Conservation (phyloP, 257 asterid genomes). For the Haberlea rhodopensis region DNA sequence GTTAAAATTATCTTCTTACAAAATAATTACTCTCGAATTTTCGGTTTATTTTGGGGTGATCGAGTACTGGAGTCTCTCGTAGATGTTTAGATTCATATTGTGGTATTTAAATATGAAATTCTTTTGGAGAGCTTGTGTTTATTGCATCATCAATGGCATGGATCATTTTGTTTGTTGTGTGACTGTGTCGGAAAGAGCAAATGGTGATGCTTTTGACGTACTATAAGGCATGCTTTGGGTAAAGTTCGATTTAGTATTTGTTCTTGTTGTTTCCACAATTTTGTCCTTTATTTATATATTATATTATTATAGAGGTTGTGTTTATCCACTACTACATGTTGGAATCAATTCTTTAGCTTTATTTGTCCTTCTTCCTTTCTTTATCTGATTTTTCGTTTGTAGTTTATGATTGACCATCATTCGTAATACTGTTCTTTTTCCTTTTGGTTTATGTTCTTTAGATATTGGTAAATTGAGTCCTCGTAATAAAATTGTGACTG, state of each 20-base stretch:
- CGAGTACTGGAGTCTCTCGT: neutral
- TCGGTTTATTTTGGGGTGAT: neutral
- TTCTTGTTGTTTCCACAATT: neutral
- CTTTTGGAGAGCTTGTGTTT: conserved; percentile 11
- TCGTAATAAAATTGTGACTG: conserved; percentile 34
- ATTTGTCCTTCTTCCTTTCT: neutral
- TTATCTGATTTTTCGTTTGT: conserved; percentile 13
- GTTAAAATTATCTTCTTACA: neutral
- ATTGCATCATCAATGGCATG: conserved; percentile 22
- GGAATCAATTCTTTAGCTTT: conserved; percentile 5
- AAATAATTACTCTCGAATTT: neutral
- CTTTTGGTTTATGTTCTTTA: conserved; percentile 27
- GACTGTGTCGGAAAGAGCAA: conserved; percentile 10
- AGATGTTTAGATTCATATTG: neutral
- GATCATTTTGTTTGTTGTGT: conserved; percentile 21
- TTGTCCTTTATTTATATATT: neutral
- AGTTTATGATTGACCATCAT: conserved; percentile 9
- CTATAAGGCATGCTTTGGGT: neutral
- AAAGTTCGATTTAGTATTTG: neutral
- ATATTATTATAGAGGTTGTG: neutral
- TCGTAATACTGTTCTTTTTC: conserved; percentile 9
- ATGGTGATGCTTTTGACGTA: conserved; percentile 7
- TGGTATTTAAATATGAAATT: neutral
- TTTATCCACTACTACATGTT: conserved; percentile 12
- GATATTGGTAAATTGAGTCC: conserved; percentile 35